These are phyloP conservation scores for Pyrenochaeta sp. DNA, from an alignment of 2,329 filamentous ascomycete genomes.

Conservation along the genomic window DNA sequence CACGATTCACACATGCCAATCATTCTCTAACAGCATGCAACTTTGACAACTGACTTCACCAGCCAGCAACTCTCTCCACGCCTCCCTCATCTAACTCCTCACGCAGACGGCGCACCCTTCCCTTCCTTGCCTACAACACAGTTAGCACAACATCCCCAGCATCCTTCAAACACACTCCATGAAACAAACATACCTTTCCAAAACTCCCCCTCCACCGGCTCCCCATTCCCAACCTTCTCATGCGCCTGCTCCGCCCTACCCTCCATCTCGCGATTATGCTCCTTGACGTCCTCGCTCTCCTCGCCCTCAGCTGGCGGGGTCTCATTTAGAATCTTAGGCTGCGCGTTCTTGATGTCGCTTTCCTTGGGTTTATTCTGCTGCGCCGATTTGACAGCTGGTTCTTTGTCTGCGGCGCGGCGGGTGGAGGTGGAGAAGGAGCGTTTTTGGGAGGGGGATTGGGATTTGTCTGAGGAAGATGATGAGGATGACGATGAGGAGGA, in stretches of 20 bases:
- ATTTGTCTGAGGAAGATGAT: constrained; percentile 12
- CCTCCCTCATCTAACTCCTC: too few species aligned
- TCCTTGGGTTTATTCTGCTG: constrained; percentile 15
- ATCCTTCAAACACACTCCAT: constrained; percentile 15
- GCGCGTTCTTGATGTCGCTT: constrained; percentile 42
- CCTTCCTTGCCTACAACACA: too few species aligned
- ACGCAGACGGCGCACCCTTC: too few species aligned
- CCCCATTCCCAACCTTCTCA: constrained; percentile 47
- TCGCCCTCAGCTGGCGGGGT: constrained; percentile 41
- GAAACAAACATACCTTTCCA: constrained; percentile 47
- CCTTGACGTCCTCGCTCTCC: constrained; percentile 49
- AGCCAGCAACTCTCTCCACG: background rate
- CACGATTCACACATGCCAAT: too few species aligned
- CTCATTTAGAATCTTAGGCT: constrained; percentile 54
- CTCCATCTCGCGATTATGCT: constrained; percentile 56
- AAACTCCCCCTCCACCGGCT: constrained; percentile 50
- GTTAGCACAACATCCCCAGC: too few species aligned
- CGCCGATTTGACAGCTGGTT: constrained; percentile 22
- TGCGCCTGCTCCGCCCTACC: constrained; percentile 51
- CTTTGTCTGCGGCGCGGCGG: constrained; percentile 15
- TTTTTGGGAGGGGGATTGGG: too few species aligned
- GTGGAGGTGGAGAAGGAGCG: constrained; percentile 20
- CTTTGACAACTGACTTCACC: too few species aligned
- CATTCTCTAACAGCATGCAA: too few species aligned
- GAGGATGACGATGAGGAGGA: constrained; percentile 15